Evolutionary conservation across 352 stramenopile genomes (phyloP).

Genomic region (Pythium scleroteichum): DNA sequence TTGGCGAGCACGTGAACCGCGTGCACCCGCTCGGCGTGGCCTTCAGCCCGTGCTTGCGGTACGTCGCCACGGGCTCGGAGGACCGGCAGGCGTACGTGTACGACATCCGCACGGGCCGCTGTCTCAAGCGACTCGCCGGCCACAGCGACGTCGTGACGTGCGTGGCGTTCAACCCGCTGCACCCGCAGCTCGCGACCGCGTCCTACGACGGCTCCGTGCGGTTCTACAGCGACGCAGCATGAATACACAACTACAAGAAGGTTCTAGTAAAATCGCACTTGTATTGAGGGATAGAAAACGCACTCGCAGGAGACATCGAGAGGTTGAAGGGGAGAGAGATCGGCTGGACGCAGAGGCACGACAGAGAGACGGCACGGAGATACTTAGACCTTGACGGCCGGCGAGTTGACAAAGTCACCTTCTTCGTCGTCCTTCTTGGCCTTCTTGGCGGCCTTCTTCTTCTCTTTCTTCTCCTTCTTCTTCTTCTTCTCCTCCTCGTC

Average conservation of each 20-base stretch:
- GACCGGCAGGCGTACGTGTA: conserved; percentile 84
- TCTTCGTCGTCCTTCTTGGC: conserved; percentile 51
- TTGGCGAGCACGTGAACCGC: conserved; percentile 83
- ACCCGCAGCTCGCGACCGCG: conserved; percentile 80
- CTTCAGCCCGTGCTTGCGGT: conserved; percentile 91
- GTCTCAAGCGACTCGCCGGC: conserved; percentile 53
- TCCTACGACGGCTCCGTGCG: conserved; percentile 66
- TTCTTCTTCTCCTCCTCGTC: conserved; percentile 77
- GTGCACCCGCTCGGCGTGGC: conserved; percentile 67
- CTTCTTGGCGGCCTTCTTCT: conserved; percentile 34
- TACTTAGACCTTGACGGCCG: conserved; percentile 56
- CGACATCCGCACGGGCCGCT: conserved; percentile 77
- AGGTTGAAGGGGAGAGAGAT: no score
- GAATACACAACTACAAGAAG: no score
- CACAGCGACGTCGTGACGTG: conserved; percentile 79
- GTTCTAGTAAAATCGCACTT: no score
- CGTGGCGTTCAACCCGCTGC: conserved; percentile 78
- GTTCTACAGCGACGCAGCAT: conserved; percentile 35
- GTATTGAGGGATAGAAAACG: no score
- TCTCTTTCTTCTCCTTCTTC: conserved; percentile 30
- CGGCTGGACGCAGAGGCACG: background rate
- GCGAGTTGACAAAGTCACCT: conserved; percentile 84
- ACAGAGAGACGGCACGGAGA: background rate
- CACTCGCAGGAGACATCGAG: no score
- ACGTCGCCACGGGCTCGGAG: conserved; percentile 86